These are phyloP conservation scores for Paecilomyces variotii DNA, from an alignment of 2,329 filamentous ascomycete genomes.

Conservation along the genomic window DNA sequence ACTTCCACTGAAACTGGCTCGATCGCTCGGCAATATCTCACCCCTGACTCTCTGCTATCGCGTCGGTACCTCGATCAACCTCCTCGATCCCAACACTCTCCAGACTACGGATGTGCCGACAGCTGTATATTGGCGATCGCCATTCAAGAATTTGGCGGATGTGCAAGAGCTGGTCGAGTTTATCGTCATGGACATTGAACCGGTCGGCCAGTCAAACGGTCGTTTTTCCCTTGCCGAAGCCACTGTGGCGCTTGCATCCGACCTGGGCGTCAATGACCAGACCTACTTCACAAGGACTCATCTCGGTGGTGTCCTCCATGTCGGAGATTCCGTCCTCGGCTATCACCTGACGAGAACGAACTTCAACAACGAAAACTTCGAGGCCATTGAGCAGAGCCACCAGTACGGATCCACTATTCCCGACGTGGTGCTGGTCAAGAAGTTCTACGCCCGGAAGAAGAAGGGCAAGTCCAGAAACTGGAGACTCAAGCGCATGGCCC, in stretches of 20 bases:
- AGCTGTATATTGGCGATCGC: constrained; percentile 80
- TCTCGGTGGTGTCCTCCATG: constrained; percentile 73
- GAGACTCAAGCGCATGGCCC: constrained; percentile 88
- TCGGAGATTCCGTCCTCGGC: constrained; percentile 90
- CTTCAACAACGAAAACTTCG: constrained; percentile 83
- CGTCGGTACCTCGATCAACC: constrained; percentile 80
- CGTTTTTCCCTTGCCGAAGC: constrained; percentile 79
- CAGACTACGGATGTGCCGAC: constrained; percentile 81
- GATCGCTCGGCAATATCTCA: constrained; percentile 77
- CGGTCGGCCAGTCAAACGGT: constrained; percentile 64
- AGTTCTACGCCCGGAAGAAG: constrained; percentile 80
- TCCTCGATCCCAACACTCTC: constrained; percentile 83
- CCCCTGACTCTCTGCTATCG: constrained; percentile 80
- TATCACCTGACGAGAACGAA: constrained; percentile 84
- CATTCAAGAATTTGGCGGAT: constrained; percentile 77
- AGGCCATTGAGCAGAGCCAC: constrained; percentile 70
- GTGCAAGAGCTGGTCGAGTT: constrained; percentile 83
- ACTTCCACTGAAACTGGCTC: constrained; percentile 80
- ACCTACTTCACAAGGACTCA: constrained; percentile 90
- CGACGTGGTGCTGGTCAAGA: constrained; percentile 94
- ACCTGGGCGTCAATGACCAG: constrained; percentile 76
- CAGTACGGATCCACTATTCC: constrained; percentile 73
- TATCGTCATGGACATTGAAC: constrained; percentile 89
- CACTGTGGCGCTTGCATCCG: constrained; percentile 77
- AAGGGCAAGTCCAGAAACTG: constrained; percentile 80